Evolutionary conservation across 23 red algal genomes (phyloP).

Genomic region (Cyanidiococcus yangmingshanensis): DNA sequence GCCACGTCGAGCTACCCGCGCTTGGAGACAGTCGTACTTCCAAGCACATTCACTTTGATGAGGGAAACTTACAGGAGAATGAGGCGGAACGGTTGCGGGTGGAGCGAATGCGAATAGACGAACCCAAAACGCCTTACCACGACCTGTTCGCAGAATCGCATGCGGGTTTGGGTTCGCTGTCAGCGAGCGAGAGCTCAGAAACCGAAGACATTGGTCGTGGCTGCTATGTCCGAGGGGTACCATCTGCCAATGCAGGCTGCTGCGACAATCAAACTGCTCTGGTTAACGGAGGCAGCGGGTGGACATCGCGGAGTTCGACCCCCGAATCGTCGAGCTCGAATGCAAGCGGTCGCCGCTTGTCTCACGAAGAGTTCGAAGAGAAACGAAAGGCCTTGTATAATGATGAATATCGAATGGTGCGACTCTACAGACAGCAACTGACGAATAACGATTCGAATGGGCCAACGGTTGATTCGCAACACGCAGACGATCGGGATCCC

Average conservation of each 20-base stretch:
- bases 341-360: conserved; percentile 12
- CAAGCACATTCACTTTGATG: conserved; percentile 17
- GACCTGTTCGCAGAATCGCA: background rate
- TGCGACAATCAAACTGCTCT: background rate
- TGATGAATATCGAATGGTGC: background rate
- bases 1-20: no score
- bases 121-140: conserved; percentile 11
- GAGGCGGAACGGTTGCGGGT: conserved; percentile 17
- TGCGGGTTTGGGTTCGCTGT: background rate
- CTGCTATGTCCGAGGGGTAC: background rate
- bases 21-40: no score
- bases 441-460: background rate
- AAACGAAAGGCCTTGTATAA: background rate
- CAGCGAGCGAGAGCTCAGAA: background rate
- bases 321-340: background rate
- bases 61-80: conserved; percentile 7
- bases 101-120: conserved; percentile 14
- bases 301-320: background rate
- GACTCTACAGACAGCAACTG: background rate
- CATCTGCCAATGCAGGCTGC: background rate
- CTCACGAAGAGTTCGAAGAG: conserved; percentile 6
- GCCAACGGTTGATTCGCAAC: no score
- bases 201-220: background rate
- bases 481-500: no score
- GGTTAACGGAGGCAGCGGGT: background rate